These are phyloP conservation scores for Cornus suecica DNA, from an alignment of 148 eudicot genomes.

Conservation along the genomic window DNA sequence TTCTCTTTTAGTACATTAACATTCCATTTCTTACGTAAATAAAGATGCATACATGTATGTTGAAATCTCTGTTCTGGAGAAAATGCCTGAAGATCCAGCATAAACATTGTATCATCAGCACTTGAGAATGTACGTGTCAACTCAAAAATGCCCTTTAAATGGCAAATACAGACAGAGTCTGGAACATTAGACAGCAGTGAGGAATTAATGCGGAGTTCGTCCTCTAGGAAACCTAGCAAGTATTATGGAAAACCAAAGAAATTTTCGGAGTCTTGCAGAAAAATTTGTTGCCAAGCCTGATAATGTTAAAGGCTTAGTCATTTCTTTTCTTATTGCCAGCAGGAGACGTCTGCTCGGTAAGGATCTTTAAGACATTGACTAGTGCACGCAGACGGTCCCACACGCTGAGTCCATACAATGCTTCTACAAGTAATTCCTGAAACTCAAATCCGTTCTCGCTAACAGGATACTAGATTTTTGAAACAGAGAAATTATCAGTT, in stretches of 20 bases:
- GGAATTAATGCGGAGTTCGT: neutral
- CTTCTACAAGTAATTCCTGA: conserved; percentile 85
- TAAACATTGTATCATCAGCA: no score
- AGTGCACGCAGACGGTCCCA: conserved; percentile 92
- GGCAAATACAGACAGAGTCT: no score
- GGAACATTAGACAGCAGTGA: neutral
- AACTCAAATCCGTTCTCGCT: conserved; percentile 81
- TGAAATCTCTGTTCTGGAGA: no score
- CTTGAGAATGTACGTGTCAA: no score
- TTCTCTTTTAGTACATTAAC: no score
- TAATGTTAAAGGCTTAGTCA: conserved; percentile 26
- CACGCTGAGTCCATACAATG: conserved; percentile 72
- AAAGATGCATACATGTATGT: no score
- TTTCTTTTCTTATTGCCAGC: conserved; percentile 37
- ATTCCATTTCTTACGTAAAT: no score
- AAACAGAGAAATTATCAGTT: conserved; percentile 10
- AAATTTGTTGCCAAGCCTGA: neutral
- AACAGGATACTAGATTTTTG: conserved; percentile 73
- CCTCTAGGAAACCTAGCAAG: neutral
- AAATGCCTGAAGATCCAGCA: no score
- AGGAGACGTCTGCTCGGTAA: conserved; percentile 54
- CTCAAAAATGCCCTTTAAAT: no score
- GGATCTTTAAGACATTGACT: conserved; percentile 63
- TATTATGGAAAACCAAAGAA: neutral
- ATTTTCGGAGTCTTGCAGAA: no score